These are phyloP conservation scores for Zasmidium angulare DNA, from an alignment of 2,329 filamentous ascomycete genomes.

Conservation along the genomic window DNA sequence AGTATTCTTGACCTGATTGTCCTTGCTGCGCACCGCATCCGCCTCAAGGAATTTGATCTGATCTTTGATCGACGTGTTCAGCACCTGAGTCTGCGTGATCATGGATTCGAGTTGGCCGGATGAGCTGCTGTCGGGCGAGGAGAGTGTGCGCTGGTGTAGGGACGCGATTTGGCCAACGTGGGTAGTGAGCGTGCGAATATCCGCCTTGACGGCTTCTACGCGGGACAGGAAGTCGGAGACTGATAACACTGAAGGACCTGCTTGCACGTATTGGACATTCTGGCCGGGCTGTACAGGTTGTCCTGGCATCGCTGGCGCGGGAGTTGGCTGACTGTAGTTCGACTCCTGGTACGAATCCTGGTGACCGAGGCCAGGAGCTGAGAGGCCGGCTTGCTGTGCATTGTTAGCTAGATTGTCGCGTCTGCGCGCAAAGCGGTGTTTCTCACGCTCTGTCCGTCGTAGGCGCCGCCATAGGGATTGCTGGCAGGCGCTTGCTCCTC, in stretches of 20 bases:
- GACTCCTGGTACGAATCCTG: slow-evolving; percentile 8
- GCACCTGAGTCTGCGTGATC: slow-evolving; percentile 67
- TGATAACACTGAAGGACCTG: slow-evolving; percentile 49
- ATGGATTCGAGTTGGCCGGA: slow-evolving; percentile 63
- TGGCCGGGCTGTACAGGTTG: slow-evolving; percentile 56
- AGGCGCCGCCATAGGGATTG: slow-evolving; percentile 28
- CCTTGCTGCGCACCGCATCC: slow-evolving; percentile 65
- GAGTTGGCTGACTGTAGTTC: slow-evolving; percentile 11
- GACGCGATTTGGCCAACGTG: slow-evolving; percentile 67
- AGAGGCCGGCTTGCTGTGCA: slow-evolving; percentile 4
- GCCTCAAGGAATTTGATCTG: slow-evolving; percentile 74
- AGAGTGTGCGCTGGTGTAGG: slow-evolving; percentile 70
- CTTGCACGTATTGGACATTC: slow-evolving; percentile 43
- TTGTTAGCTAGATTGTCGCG: neutral
- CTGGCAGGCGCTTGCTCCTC: slow-evolving; percentile 30
- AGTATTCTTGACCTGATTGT: slow-evolving; percentile 65
- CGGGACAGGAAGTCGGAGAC: slow-evolving; percentile 68
- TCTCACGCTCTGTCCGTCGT: slow-evolving; percentile 10
- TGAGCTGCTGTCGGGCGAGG: slow-evolving; percentile 58
- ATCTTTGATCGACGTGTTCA: slow-evolving; percentile 74
- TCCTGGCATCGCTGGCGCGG: slow-evolving; percentile 25
- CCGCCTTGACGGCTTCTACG: slow-evolving; percentile 64
- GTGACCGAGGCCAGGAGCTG: slow-evolving; percentile 1
- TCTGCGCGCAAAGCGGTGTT: neutral
- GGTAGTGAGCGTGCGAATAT: slow-evolving; percentile 66